Evolutionary conservation across 1,139 yeast species (phyloP), one percentile per base, ranked within the genome.

Genomic region (Candida buenavistaensis): DNA sequence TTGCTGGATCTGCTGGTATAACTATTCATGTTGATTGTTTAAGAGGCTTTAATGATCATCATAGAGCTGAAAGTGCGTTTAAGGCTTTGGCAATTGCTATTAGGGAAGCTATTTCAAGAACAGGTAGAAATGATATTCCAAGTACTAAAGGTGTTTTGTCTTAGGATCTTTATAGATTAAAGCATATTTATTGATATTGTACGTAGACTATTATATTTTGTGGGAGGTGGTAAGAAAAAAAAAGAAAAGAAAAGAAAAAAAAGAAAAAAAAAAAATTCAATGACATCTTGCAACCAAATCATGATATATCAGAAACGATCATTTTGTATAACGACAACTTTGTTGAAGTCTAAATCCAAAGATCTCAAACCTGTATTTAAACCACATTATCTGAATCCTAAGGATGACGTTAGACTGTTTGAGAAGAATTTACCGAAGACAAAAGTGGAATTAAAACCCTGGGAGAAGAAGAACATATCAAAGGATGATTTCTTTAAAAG

Each of bases 11-110:
- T 32, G 96, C 97, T 1, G 82, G 83, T 39, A 75, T 92, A 33
- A 92, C 98, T 1, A 56, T 92, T 55, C 98, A 92, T 53, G 96
- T 92, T 21, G 98, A 94, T 60, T 87, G 96, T 58, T 58, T 92
- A 42, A 72, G 97, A 46, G 98, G 98, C 0, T 78, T 77, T 59
- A 92, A 92, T 60, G 98, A 92, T 59, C 98, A 92, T 59, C 98
- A 92, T 62, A 73, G 97, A 46, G 87, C 96, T 26, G 98, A 92
- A 62, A 78, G 89, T 55, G 97, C 98, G 0, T 92, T 92, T 68
- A 92, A 92, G 64, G 96, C 97, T 1, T 67, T 89, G 50, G 98
- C 98, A 0, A 71, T 92, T 16, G 98, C 98, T 5, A 72, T 92
- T 36, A 82, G 78, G 50, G 96, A 89, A 54, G 94, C 98, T 23